phyloP scores from a whole-genome alignment of 176 grass and related monocot species.

The Secale cereale region DNA sequence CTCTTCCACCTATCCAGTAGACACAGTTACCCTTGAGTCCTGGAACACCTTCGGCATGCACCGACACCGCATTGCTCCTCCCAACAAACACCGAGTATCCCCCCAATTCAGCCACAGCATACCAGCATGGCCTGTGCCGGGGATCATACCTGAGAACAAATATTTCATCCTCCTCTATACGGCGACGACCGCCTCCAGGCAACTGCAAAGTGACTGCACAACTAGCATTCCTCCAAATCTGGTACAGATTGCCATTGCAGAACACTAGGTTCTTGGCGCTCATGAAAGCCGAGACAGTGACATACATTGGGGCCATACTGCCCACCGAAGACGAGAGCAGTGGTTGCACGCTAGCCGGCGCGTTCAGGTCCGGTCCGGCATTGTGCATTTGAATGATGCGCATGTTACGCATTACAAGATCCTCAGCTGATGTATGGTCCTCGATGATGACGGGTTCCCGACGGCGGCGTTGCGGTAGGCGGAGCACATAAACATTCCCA shows the following conservation, averaged over 20 bases:
- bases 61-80: constrained; percentile 33
- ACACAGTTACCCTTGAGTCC: constrained; percentile 37
- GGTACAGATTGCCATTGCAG: constrained; percentile 36
- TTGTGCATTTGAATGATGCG: too few relatives aligned
- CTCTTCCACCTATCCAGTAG: constrained; percentile 47
- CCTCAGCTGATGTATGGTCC: too few relatives aligned
- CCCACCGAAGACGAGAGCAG: too few relatives aligned
- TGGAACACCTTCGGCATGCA: constrained; percentile 25
- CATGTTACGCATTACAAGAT: too few relatives aligned
- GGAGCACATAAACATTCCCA: too few relatives aligned
- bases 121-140: constrained; percentile 26
- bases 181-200: constrained; percentile 23
- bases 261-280: constrained; percentile 41
- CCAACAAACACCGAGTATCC: constrained; percentile 41
- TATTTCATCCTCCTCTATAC: constrained; percentile 34
- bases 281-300: constrained; percentile 1
- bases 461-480: too few relatives aligned
- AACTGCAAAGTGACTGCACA: constrained; percentile 46
- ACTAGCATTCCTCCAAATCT: constrained; percentile 45
- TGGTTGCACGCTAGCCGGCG: too few relatives aligned
- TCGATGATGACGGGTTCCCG: too few relatives aligned
- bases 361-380: too few relatives aligned
- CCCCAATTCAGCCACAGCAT: constrained; percentile 22
- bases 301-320: too few relatives aligned
- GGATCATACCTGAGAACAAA: constrained; percentile 45